phyloP scores from a whole-genome alignment of 352 stramenopile species.

The Globisporangium megalacanthum region DNA sequence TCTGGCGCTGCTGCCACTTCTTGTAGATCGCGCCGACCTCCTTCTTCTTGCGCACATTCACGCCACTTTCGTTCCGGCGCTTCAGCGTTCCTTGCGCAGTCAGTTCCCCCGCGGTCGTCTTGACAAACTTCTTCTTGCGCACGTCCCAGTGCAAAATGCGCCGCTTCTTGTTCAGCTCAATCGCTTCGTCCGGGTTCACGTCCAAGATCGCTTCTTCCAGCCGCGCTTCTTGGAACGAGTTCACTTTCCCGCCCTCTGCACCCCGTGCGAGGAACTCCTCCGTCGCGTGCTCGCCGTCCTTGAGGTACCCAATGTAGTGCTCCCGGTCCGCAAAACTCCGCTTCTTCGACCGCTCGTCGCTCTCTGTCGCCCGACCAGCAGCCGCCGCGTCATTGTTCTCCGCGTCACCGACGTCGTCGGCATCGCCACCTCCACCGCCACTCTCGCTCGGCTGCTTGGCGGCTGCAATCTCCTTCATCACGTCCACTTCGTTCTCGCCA shows the following conservation, averaged over 20 bases:
- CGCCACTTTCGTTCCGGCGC: conserved; percentile 81
- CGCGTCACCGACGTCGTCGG: conserved; percentile 3
- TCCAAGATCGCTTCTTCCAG: conserved; percentile 97
- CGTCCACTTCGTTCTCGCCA: conserved; percentile 68
- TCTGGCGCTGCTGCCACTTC: conserved; percentile 91
- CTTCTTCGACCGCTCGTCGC: conserved; percentile 14
- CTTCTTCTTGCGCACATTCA: conserved; percentile 81
- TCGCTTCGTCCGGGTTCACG: conserved; percentile 97
- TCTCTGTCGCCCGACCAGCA: conserved; percentile 19
- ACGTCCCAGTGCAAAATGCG: conserved; percentile 98
- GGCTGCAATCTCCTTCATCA: conserved; percentile 53
- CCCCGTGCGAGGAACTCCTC: conserved; percentile 72
- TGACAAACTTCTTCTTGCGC: conserved; percentile 96
- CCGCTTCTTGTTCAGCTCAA: conserved; percentile 97
- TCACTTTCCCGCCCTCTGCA: conserved; percentile 71
- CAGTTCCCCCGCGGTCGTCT: conserved; percentile 89
- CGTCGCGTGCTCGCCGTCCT: conserved; percentile 68
- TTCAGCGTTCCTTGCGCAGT: conserved; percentile 77
- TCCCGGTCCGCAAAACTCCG: conserved; percentile 69
- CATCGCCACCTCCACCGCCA: background rate
- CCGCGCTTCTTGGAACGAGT: conserved; percentile 73
- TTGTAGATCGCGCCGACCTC: conserved; percentile 90
- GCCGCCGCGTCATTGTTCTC: conserved; percentile 10
- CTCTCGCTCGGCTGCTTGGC: conserved; percentile 31
- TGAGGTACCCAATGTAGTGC: conserved; percentile 85